Percentiles rank a stretch among this genome's conserved stretches.
These are phyloP conservation scores for Leccinum rimulosum DNA, from an alignment of 768 basidiomycete species.

Conservation along the genomic window DNA sequence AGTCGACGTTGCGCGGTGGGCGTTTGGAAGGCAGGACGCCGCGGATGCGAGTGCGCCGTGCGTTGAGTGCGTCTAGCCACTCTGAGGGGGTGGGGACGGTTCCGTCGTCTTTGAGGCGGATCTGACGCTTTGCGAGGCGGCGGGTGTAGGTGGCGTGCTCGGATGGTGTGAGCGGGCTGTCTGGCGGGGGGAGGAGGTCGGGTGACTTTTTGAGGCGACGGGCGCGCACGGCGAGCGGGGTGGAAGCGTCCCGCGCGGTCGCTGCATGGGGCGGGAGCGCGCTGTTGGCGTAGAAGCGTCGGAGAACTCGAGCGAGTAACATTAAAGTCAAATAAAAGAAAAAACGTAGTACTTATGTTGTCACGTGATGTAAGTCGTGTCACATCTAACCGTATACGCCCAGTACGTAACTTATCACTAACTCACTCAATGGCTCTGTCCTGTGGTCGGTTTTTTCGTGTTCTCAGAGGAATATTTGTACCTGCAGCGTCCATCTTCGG, in stretches of 20 bases:
- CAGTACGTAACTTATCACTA: no score
- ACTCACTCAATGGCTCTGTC: conserved; percentile 32
- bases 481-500: conserved; percentile 60
- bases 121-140: conserved; percentile 49
- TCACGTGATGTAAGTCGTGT: no score
- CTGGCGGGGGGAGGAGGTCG: conserved; percentile 33
- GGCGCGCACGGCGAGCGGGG: conserved; percentile 69
- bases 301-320: conserved; percentile 28
- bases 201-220: conserved; percentile 56
- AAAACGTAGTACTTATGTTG: not conserved
- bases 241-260: conserved; percentile 61
- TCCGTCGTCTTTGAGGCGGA: conserved; percentile 36
- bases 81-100: conserved; percentile 46
- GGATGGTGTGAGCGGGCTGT: conserved; percentile 60
- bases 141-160: conserved; percentile 63
- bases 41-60: conserved; percentile 62
- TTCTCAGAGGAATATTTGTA: conserved; percentile 50
- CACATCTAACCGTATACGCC: not conserved
- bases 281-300: conserved; percentile 42
- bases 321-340: conserved; percentile 20
- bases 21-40: conserved; percentile 48
- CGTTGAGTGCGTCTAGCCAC: conserved; percentile 58
- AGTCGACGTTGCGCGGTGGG: conserved; percentile 23
- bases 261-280: conserved; percentile 48
- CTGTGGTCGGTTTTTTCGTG: conserved; percentile 46